Evolutionary conservation across 805 yeast species (phyloP), one percentile per base, ranked within the genome.

Genomic region (Candida sakaeoensis): DNA sequence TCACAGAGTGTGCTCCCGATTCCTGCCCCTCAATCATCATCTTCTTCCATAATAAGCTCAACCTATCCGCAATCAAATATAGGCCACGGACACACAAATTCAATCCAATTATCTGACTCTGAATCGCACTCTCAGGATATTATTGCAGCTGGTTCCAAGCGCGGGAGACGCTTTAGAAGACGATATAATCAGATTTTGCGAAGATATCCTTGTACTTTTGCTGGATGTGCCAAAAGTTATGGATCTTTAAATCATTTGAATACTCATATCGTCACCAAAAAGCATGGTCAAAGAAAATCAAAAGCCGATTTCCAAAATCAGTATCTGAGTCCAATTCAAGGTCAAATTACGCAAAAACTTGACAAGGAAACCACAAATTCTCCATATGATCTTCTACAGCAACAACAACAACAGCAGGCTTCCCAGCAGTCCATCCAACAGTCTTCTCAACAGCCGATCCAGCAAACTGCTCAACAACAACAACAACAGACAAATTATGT

Each of bases 201-300:
- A 15, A 59, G 60, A 40, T 64, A 60, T 47, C 53, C 44, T 36
- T 68, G 73, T 42, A 47, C 60, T 23, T 61, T 39, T 37, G 62
- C 66, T 8, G 71, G 69, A 1, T 68, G 73, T 47, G 49, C 59
- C 38, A 68, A 68, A 46, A 61, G 69, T 44, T 68, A 68, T 46
- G 73, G 73, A 0, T 59, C 65, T 34, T 53, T 68, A 37, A 68
- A 68, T 49, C 73, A 68, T 49, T 49, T 68, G 37, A 68, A 68
- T 48, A 68, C 73, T 9, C 73, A 68, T 48, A 67, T 68, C 4
- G 72, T 68, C 21, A 65, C 72, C 44, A 67, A 68, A 43, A 68
- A 64, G 33, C 73, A 68, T 44, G 73, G 73, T n/a, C 63, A 56
- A 37, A 51, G 72, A 26, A 65, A 65, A 48, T 57, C 64, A 19